Evolutionary conservation across 2,329 filamentous ascomycete species (phyloP).

Genomic region (Fusarium sp.): DNA sequence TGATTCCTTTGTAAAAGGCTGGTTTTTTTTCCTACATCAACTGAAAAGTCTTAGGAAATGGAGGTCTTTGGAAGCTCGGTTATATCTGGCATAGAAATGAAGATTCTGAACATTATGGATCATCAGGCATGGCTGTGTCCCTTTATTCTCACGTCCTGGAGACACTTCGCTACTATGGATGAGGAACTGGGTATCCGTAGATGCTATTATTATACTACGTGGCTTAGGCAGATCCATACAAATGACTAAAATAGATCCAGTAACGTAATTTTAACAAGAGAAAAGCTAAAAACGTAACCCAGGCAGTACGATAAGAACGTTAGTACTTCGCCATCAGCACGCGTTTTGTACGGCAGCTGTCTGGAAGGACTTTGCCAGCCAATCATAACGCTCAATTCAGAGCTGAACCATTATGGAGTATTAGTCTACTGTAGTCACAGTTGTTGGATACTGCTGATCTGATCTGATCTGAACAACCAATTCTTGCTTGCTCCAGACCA

Average conservation of each 20-base stretch:
- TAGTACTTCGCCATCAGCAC: neutral
- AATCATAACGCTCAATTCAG: slow-evolving; percentile 2
- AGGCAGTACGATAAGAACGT: neutral
- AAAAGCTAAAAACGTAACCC: neutral
- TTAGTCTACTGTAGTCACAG: neutral
- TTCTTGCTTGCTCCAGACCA: neutral
- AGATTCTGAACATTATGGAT: neutral
- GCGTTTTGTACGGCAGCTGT: neutral
- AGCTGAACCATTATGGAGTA: neutral
- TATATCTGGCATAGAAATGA: neutral
- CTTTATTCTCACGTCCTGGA: neutral
- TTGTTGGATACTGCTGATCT: neutral
- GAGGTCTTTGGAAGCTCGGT: neutral
- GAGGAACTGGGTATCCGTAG: neutral
- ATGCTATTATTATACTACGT: neutral
- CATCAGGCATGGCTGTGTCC: neutral
- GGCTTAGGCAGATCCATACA: neutral
- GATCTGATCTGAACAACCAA: slow-evolving; percentile 4
- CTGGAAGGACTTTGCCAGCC: neutral
- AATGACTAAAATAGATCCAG: neutral
- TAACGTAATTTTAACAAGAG: neutral
- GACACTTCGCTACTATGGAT: neutral
- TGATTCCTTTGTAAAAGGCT: neutral
- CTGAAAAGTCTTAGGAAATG: neutral
- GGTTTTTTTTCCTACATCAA: neutral